Evolutionary conservation across 495 filamentous ascomycete species (phyloP).

Genomic region (Cudoniella acicularis): DNA sequence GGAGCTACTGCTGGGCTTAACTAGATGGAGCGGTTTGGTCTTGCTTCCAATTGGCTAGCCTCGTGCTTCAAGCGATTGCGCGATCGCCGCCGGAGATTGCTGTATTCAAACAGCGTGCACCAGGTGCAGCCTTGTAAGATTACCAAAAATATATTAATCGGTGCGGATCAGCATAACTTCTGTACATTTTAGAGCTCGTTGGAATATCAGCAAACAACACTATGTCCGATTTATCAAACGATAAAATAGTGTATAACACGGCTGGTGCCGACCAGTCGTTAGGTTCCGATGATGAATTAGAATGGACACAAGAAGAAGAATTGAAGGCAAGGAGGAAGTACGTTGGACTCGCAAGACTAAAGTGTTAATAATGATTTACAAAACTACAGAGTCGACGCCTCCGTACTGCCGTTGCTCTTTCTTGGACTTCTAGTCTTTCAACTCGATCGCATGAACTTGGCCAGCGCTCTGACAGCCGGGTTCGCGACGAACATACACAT

Average conservation of each 20-base stretch:
- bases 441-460: constrained; percentile 67
- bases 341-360: background rate
- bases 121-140: background rate
- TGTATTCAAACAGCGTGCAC: background rate
- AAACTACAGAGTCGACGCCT: constrained; percentile 2
- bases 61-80: background rate
- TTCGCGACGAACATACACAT: constrained; percentile 43
- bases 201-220: background rate
- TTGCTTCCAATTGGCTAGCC: constrained; percentile 1
- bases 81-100: background rate
- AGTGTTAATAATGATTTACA: background rate
- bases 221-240: constrained; percentile 1
- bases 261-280: background rate
- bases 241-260: background rate
- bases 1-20: constrained; percentile 1
- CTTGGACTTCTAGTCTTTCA: constrained; percentile 76
- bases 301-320: constrained; percentile 1
- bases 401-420: constrained; percentile 29
- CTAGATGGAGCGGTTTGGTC: constrained; percentile 1
- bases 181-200: constrained; percentile 1
- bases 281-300: constrained; percentile 2
- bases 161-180: background rate
- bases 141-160: constrained; percentile 1
- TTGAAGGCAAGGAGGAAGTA: constrained; percentile 1
- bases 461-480: constrained; percentile 24